Conservation (phyloP, 2,329 filamentous ascomycete species). For the Lachnellula occidentalis region DNA sequence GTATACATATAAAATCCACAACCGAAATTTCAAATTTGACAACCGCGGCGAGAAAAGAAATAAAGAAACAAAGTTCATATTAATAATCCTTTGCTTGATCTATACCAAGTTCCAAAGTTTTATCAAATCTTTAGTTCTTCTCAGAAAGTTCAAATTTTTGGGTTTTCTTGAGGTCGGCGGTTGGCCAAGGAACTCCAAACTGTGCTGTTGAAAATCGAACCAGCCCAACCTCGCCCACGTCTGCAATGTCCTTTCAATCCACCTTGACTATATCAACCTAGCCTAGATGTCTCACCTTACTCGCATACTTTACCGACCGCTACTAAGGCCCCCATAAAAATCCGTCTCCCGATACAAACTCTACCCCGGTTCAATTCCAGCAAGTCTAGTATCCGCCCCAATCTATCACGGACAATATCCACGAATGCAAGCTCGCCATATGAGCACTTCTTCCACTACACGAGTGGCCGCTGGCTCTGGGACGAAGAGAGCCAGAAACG, state of each 20-base stretch:
- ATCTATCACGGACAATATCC: conserved; percentile 4
- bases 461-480: conserved; percentile 33
- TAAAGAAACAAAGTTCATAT: no score
- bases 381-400: conserved; percentile 1
- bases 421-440: conserved; percentile 5
- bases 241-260: neutral
- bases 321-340: neutral
- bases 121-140: no score
- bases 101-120: no score
- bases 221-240: neutral
- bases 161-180: no score
- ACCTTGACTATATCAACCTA: neutral
- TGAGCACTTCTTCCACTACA: conserved; percentile 29
- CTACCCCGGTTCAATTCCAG: neutral
- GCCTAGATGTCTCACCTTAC: neutral
- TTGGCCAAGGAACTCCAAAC: no score
- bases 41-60: no score
- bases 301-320: neutral
- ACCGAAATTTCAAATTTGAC: no score
- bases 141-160: no score
- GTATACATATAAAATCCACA: no score
- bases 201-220: neutral
- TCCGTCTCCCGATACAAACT: neutral
- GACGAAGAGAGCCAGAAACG: conserved; percentile 32
- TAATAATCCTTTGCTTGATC: no score